A percentile compares a stretch with the other conserved stretches of the same genome.
These are phyloP conservation scores for Carpinus fangiana DNA, from an alignment of 306 rosid genomes.

Conservation along the genomic window DNA sequence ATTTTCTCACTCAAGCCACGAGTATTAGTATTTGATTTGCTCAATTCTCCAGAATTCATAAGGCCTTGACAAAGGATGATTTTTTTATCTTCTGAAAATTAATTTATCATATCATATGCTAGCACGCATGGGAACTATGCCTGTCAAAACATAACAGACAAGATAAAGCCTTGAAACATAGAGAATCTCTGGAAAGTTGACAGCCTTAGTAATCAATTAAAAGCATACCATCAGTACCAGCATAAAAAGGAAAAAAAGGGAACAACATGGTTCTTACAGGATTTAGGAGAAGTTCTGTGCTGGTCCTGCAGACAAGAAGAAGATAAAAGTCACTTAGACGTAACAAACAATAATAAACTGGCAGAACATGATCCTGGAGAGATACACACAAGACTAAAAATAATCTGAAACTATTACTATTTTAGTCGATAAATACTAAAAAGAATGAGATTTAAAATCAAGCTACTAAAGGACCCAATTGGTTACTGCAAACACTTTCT, in stretches of 20 bases:
- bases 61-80: too few relatives aligned
- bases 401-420: not conserved
- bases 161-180: too few relatives aligned
- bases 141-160: too few relatives aligned
- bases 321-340: slow-evolving; percentile 5
- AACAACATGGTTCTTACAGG: slow-evolving; percentile 58
- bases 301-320: slow-evolving; percentile 68
- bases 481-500: not conserved
- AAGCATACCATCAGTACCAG: not conserved
- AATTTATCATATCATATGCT: not conserved
- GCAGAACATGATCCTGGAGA: not conserved
- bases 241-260: not conserved
- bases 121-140: not conserved
- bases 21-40: too few relatives aligned
- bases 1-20: too few relatives aligned
- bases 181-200: too few relatives aligned
- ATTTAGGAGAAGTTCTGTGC: slow-evolving; percentile 86
- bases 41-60: too few relatives aligned
- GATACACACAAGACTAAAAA: not conserved
- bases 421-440: not conserved
- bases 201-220: not conserved
- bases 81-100: too few relatives aligned
- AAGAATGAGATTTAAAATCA: not conserved
- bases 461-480: not conserved
- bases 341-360: slow-evolving; percentile 3